A percentile compares a stretch with the other conserved stretches of the same genome.
Conservation (phyloP, 495 filamentous ascomycete species). For the Evansstolkia leycettana region DNA sequence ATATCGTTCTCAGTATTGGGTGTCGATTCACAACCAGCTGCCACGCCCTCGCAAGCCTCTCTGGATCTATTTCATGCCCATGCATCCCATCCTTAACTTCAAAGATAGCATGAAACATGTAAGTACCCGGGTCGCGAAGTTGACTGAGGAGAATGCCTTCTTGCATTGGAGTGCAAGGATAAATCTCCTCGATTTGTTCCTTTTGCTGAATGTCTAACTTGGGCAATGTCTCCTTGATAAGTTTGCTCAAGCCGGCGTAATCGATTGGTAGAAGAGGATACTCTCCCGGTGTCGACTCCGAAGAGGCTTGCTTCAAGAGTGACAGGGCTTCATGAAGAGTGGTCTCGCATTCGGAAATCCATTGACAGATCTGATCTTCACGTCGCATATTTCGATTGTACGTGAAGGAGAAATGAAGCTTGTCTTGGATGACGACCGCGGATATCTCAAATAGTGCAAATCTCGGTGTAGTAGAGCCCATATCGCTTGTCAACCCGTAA, state of each 20-base stretch:
- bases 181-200: constrained; percentile 42
- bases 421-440: constrained; percentile 44
- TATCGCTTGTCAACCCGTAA: constrained; percentile 31
- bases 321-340: constrained; percentile 43
- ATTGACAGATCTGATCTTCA: constrained; percentile 40
- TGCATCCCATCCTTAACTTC: constrained; percentile 20
- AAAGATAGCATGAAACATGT: constrained; percentile 35
- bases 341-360: constrained; percentile 49
- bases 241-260: constrained; percentile 36
- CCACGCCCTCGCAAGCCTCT: constrained; percentile 38
- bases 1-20: constrained; percentile 40
- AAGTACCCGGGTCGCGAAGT: constrained; percentile 33
- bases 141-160: constrained; percentile 56
- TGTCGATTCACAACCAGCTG: constrained; percentile 40
- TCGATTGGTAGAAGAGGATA: constrained; percentile 52
- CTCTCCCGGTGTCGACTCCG: constrained; percentile 48
- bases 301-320: constrained; percentile 30
- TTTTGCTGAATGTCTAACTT: constrained; percentile 32
- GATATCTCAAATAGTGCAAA: constrained; percentile 55
- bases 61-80: constrained; percentile 19
- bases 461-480: constrained; percentile 33
- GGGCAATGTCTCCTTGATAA: constrained; percentile 31
- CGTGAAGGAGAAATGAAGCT: constrained; percentile 46
- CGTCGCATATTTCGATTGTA: constrained; percentile 49
- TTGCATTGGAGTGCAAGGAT: constrained; percentile 55